phyloP scores from a whole-genome alignment of 1,284 basidiomycete species.

The Bjerkandera adusta region DNA sequence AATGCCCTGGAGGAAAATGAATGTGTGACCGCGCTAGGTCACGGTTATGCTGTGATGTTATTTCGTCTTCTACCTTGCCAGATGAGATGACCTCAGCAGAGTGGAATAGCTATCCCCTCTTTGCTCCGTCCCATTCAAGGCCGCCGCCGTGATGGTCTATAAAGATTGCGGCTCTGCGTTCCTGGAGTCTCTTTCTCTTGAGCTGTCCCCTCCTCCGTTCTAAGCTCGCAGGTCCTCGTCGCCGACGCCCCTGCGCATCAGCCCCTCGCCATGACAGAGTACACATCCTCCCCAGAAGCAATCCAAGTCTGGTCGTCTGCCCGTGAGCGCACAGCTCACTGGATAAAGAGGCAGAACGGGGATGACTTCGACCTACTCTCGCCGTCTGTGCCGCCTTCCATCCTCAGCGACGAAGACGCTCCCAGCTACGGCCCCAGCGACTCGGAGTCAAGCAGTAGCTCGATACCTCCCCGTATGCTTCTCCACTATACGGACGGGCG shows the following conservation, averaged over 20 bases:
- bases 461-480: slow-evolving; percentile 68
- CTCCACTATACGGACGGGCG: slow-evolving; percentile 64
- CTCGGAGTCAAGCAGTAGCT: slow-evolving; percentile 61
- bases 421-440: slow-evolving; percentile 43
- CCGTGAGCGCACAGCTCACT: slow-evolving; percentile 56
- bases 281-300: slow-evolving; percentile 56
- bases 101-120: slow-evolving; percentile 9
- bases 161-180: slow-evolving; percentile 9
- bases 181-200: slow-evolving; percentile 8
- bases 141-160: slow-evolving; percentile 14
- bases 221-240: slow-evolving; percentile 7
- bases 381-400: slow-evolving; percentile 58
- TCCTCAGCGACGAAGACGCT: slow-evolving; percentile 43
- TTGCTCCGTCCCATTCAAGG: slow-evolving; percentile 11
- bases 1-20: slow-evolving; percentile 2
- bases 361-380: slow-evolving; percentile 41
- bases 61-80: slow-evolving; percentile 9
- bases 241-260: neutral
- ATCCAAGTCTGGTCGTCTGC: slow-evolving; percentile 53
- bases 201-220: slow-evolving; percentile 6
- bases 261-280: slow-evolving; percentile 57
- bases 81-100: slow-evolving; percentile 17
- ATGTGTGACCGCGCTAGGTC: slow-evolving; percentile 10
- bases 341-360: slow-evolving; percentile 49
- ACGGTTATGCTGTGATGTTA: slow-evolving; percentile 13